Evolutionary conservation across 768 basidiomycete genomes (phyloP), one percentile per base, ranked within the genome.

Genomic region (Chalciporus piperatus): DNA sequence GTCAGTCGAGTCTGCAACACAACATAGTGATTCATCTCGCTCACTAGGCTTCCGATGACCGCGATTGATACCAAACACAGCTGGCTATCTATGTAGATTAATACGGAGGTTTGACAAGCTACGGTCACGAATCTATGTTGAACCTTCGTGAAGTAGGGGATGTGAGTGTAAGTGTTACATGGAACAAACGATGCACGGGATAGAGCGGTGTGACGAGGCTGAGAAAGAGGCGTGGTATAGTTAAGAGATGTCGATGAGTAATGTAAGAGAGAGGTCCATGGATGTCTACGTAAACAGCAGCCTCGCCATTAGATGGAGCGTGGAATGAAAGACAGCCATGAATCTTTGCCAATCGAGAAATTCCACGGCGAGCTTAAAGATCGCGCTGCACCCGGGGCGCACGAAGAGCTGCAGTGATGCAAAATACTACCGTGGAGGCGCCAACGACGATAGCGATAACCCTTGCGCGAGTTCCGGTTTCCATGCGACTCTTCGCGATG

Each of bases 391-490:
- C 52, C 42, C 25, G 44, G 33, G 47, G 51, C 49, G 50, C 51
- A 47, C 47, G 17, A 8, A 38, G 17, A 27, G 28, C 13, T 48
- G 53, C 33, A 23, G 45, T 47, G 39, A 35, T n/a, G 49, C 47
- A 20, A 47, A 51, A 45, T 27, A 65, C 59, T 70, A 82, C 68
- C 82, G 77, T 56, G 67, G 62, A 35, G 83, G 76, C 35, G 87
- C 87, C 53, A 91, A 70, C 11, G 89, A 83, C 27, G 84, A 91
- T 27, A 86, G 75, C 60, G 77, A 76, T 47, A 92, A 76, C 45
- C 84, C 90, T 66, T 89, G 85, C 8, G 83, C 81, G 40, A 93
- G 78, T 72, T 93, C 91, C n/a, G 79, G 72, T 67, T 93, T 93
- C 91, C 91, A 93, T 54, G 83, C 78, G 37, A 93, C 66, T 59